These are phyloP conservation scores for Didymella keratinophila DNA, from an alignment of 2,329 filamentous ascomycete genomes.

Conservation along the genomic window DNA sequence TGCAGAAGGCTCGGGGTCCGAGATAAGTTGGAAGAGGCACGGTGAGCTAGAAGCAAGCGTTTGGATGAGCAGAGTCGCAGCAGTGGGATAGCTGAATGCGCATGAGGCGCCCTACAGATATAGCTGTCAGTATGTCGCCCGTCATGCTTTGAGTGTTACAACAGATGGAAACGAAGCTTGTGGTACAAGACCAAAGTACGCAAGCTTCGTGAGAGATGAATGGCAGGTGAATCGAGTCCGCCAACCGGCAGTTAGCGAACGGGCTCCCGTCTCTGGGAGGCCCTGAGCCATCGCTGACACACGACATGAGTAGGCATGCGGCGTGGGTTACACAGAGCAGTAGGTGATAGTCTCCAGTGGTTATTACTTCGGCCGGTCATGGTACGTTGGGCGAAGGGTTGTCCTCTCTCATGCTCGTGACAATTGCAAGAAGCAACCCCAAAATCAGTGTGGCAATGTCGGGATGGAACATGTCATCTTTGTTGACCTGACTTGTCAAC, in stretches of 20 bases:
- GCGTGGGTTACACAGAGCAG: slow-evolving; percentile 40
- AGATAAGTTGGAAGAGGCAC: neutral
- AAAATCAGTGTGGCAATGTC: slow-evolving; percentile 11
- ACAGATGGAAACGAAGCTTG: slow-evolving; percentile 37
- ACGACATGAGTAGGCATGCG: slow-evolving; percentile 38
- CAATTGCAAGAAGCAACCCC: neutral
- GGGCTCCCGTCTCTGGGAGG: slow-evolving; percentile 27
- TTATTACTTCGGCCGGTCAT: slow-evolving; percentile 29
- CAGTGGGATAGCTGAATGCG: slow-evolving; percentile 23
- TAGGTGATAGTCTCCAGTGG: slow-evolving; percentile 29
- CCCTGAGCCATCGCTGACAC: slow-evolving; percentile 35
- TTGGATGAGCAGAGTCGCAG: slow-evolving; percentile 7
- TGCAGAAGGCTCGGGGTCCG: neutral
- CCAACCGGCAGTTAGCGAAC: slow-evolving; percentile 33
- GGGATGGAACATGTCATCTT: slow-evolving; percentile 6
- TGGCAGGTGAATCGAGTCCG: slow-evolving; percentile 29
- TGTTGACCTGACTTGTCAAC: neutral
- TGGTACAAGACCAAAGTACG: slow-evolving; percentile 43
- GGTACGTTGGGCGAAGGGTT: slow-evolving; percentile 16
- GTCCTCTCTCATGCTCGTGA: neutral
- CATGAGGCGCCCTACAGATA: slow-evolving; percentile 33
- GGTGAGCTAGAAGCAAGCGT: neutral
- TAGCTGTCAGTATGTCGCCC: slow-evolving; percentile 42
- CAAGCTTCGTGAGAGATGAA: slow-evolving; percentile 35
- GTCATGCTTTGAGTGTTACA: slow-evolving; percentile 43